Evolutionary conservation across 148 eudicot genomes (phyloP).

Genomic region (Cornus suecica): DNA sequence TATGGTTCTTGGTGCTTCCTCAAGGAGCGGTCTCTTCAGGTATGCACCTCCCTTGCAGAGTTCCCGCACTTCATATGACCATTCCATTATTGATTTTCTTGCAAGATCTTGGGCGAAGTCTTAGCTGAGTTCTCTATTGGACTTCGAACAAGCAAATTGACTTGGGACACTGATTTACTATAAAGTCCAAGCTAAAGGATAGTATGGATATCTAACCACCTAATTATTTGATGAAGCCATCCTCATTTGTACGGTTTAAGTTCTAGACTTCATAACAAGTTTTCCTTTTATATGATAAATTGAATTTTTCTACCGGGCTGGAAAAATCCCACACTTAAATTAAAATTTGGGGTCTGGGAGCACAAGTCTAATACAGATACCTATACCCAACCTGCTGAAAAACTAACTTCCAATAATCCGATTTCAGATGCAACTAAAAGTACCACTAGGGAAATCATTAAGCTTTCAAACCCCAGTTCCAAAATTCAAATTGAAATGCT

Average conservation of each 20-base stretch:
- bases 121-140: no score
- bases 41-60: constrained; percentile 12
- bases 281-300: not conserved
- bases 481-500: no score
- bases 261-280: not conserved
- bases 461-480: no score
- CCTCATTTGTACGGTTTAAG: not conserved
- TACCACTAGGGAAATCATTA: no score
- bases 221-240: not conserved
- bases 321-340: no score
- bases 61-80: not conserved
- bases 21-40: constrained; percentile 60
- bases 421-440: no score
- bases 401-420: no score
- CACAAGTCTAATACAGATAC: no score
- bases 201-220: not conserved
- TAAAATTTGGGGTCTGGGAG: no score
- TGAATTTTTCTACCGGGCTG: not conserved
- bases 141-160: not conserved
- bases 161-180: not conserved
- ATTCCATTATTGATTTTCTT: not conserved
- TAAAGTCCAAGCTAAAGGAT: not conserved
- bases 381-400: no score
- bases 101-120: no score
- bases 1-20: constrained; percentile 62